Base-by-base conservation (phyloP, 2,329 filamentous ascomycete genomes). In the Apiospora marii region DNA sequence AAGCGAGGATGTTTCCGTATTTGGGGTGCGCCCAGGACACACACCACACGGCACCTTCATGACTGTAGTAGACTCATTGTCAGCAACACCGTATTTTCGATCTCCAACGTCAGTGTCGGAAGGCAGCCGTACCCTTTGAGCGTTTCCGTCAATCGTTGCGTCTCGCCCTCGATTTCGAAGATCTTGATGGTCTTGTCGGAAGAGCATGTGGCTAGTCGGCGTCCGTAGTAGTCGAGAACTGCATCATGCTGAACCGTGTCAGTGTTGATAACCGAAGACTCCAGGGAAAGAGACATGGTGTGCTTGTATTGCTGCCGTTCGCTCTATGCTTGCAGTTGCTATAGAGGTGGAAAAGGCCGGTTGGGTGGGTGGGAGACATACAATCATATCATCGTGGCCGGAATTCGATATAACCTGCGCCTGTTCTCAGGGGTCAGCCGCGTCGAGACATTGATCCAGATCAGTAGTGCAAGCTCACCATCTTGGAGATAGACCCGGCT, bases 121-220 rank as follows among this genome's bases (percentile, higher is more conserved):
- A 64, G 37, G 13, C 49, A 34, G 27, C 81, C 86, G 80, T 89
- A 97, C 94, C 96, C 96, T 85, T 97, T 98, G 76, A 99, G 87
- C 37, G 96, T 99, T 86, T 98, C 96, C 46, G 94, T 90, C 78
- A 98, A 86, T 75, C 94, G 91, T 84, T 99, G 96, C 77, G 92
- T 90, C 79, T 98, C 95, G 80, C 95, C 94, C 80, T 98, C 96
- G 72, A 99, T 93, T 85, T 99, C 96, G 82, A 98, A 99, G 81
- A 99, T 98, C 87, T 98, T 98, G 87, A 99, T 97, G 68, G 96
- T 98, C 82, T 96, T 95, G 85, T 99, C 96, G 77, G 96, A 98
- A 48, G 95, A 98, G 85, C 96, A 98, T 77, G 96, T 99, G 75
- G 96, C 96, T 78, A 99, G 91, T 81, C 96, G 93, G 77, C 96